These are phyloP conservation scores for Euptelea pleiosperma DNA, from an alignment of 164 flowering plant species.

Conservation along the genomic window DNA sequence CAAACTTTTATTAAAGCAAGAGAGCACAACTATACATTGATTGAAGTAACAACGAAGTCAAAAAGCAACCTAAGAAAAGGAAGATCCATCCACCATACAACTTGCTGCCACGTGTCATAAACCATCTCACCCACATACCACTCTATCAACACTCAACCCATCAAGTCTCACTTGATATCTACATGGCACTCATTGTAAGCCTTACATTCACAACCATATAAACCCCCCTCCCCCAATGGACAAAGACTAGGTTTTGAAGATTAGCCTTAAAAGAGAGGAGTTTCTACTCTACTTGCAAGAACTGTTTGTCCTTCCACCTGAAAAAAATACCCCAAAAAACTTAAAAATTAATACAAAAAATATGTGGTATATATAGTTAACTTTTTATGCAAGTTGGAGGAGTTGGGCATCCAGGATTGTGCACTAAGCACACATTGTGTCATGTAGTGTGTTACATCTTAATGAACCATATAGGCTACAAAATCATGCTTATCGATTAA, in stretches of 20 bases:
- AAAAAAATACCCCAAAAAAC: slow-evolving; percentile 16
- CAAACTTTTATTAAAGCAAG: slow-evolving; percentile 10
- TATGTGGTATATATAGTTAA: too few species aligned
- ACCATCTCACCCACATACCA: background rate
- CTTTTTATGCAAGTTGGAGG: too few species aligned
- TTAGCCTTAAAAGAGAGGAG: background rate
- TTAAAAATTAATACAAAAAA: too few species aligned
- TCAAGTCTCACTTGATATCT: slow-evolving; percentile 9
- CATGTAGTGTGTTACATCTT: too few species aligned
- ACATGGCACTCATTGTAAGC: slow-evolving; percentile 3
- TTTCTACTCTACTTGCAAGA: slow-evolving; percentile 54
- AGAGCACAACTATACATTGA: slow-evolving; percentile 11
- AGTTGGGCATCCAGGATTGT: too few species aligned
- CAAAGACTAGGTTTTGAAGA: background rate
- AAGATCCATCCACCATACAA: too few species aligned
- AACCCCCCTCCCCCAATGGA: background rate
- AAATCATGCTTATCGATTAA: too few species aligned
- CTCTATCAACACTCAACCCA: slow-evolving; percentile 5
- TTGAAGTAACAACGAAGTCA: background rate
- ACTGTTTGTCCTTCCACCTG: slow-evolving; percentile 86
- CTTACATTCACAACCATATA: background rate
- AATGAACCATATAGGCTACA: too few species aligned
- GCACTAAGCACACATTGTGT: too few species aligned
- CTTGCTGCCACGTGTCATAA: background rate
- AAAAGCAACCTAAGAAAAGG: background rate